phyloP scores from a whole-genome alignment of 805 yeast species.

The Saturnispora kantuleensis region DNA sequence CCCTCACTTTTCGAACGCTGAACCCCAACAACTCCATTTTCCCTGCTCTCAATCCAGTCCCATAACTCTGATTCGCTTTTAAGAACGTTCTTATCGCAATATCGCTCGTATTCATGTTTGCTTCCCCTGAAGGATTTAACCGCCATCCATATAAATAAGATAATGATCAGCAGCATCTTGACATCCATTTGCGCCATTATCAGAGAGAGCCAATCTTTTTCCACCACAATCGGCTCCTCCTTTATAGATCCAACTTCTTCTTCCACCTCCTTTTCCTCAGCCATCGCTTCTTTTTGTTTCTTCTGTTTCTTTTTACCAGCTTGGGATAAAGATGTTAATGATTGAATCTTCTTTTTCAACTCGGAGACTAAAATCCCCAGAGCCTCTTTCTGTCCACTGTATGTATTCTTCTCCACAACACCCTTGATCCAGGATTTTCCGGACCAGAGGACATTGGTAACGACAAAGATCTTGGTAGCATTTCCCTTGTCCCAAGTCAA shows the following conservation, averaged over 20 bases:
- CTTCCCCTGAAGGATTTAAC: slow-evolving; percentile 12
- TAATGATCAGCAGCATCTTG: slow-evolving; percentile 13
- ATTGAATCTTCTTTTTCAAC: slow-evolving; percentile 30
- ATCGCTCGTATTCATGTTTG: slow-evolving; percentile 7
- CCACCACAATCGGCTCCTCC: slow-evolving; percentile 9
- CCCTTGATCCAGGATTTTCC: slow-evolving; percentile 72
- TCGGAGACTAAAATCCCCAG: slow-evolving; percentile 39
- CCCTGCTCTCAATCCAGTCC: slow-evolving; percentile 52
- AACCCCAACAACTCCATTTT: not conserved
- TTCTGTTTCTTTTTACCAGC: slow-evolving; percentile 14
- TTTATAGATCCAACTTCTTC: not conserved
- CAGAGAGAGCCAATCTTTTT: slow-evolving; percentile 1
- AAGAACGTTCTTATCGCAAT: slow-evolving; percentile 24
- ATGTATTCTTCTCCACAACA: slow-evolving; percentile 65
- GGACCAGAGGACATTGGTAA: slow-evolving; percentile 56
- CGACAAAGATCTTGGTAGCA: slow-evolving; percentile 40
- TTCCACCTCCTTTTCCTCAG: not conserved
- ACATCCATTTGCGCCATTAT: slow-evolving; percentile 19
- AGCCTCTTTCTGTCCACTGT: slow-evolving; percentile 61
- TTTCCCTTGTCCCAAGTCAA: slow-evolving; percentile 57
- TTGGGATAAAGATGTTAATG: slow-evolving; percentile 20
- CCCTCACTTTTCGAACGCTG: too few species aligned
- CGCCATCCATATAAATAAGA: slow-evolving; percentile 16
- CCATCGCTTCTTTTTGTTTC: slow-evolving; percentile 3
- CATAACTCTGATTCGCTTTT: slow-evolving; percentile 54